Percentiles rank a stretch among this genome's conserved stretches.
Conservation (phyloP, 495 filamentous ascomycete genomes). For the Hyaloscypha bicolor region DNA sequence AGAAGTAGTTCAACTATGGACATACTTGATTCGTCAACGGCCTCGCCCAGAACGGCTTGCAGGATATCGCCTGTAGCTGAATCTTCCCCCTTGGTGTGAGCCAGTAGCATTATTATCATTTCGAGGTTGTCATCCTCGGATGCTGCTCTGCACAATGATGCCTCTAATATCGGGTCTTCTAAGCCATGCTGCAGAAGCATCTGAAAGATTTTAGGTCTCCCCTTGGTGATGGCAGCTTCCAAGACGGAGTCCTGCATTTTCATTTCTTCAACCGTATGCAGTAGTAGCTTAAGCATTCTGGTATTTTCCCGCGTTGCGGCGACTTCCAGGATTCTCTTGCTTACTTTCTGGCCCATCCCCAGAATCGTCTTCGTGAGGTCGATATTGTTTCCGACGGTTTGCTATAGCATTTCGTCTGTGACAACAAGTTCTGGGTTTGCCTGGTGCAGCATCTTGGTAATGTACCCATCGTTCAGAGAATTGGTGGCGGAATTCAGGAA, state of each 20-base stretch:
- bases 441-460: not conserved
- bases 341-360: not conserved
- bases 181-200: not conserved
- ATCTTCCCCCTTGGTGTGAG: not conserved
- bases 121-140: not conserved
- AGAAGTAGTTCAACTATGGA: not conserved
- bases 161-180: not conserved
- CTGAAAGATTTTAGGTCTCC: not conserved
- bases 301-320: not conserved
- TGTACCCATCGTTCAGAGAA: not conserved
- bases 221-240: not conserved
- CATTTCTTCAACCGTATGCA: not conserved
- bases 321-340: not conserved
- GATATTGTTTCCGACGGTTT: not conserved
- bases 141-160: not conserved
- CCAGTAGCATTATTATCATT: not conserved
- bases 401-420: not conserved
- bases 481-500: not conserved
- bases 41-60: not conserved
- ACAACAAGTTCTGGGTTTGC: not conserved
- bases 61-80: not conserved
- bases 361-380: not conserved
- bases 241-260: not conserved
- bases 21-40: not conserved
- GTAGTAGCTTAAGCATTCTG: not conserved